Base-by-base conservation (phyloP, 139 green algal genomes). In the Coelastrella sp. region DNA sequence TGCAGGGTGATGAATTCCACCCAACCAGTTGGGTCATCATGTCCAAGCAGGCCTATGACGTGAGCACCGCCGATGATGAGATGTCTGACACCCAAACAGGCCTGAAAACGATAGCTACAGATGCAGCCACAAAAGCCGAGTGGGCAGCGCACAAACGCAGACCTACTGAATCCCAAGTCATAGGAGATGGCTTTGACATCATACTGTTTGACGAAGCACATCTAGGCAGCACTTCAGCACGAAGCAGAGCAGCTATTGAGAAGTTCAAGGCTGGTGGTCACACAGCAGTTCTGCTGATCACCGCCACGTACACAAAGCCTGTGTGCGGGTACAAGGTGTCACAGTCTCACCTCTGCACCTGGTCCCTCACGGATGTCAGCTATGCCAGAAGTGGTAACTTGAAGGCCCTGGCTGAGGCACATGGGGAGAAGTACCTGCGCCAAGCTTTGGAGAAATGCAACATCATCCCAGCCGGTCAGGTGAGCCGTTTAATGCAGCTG, bases 201-300 rank as follows among this genome's bases (percentile, higher is more conserved):
- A 84, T 84, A 11, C 77, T 84, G 77, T 84, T 84, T 84, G 77
- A 84, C 60, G 77, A 84, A 32, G 77, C 77, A 58, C 77, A 84
- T 84, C 20, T 84, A 13, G 77, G 77, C 54, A 84, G 77, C n/a
- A 58, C 77, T 7, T 84, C 77, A 32, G 16, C 8, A 8, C 77
- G 59, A n/a, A 84, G 77, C 20, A 59, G 60, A 22, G 20, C 20
- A 11, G 77, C 77, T 64, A 58, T 84, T 20, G 14, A 84, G 77
- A 20, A 16, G 1, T 22, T 84, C 14, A 58, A 64, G 77, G 77
- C 77, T 3, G 77, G 77, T 13, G 19, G 19, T 8, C 77, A 84
- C 77, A 84, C 77, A 6, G 20, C 23, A 22, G 20, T 84, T 20
- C 20, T 84, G 77, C n/a, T 59, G 19, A 84, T 84, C 56, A 84